Evolutionary conservation across 2,329 filamentous ascomycete genomes (phyloP).

Genomic region (Colletotrichum lindemuthianum): DNA sequence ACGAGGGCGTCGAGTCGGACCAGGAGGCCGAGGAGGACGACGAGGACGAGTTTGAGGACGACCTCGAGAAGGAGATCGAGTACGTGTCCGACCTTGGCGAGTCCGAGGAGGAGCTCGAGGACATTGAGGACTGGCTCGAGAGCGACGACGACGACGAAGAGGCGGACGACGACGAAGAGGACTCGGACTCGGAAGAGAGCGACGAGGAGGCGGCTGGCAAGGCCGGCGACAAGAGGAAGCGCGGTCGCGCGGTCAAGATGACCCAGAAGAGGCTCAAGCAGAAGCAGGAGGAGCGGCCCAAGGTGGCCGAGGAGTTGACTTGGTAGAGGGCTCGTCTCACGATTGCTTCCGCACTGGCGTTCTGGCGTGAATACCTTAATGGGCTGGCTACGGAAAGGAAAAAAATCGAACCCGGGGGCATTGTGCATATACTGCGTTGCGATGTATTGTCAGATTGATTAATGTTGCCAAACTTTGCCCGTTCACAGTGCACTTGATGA

Average conservation of each 20-base stretch:
- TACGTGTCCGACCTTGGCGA: constrained; percentile 93
- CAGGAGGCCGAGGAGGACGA: constrained; percentile 75
- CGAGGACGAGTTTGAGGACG: constrained; percentile 71
- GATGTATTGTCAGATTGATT: constrained; percentile 23
- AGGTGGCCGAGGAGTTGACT: constrained; percentile 53
- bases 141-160: constrained; percentile 70
- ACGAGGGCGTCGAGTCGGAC: constrained; percentile 85
- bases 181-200: constrained; percentile 66
- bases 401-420: constrained; percentile 26
- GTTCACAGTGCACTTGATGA: too few relatives aligned
- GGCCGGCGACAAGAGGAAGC: constrained; percentile 66
- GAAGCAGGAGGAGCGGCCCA: constrained; percentile 60
- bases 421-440: constrained; percentile 27
- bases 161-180: constrained; percentile 68
- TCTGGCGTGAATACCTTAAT: constrained; percentile 34
- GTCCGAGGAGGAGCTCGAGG: constrained; percentile 75
- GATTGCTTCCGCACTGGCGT: constrained; percentile 28
- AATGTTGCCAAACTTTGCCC: neutral
- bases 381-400: constrained; percentile 32
- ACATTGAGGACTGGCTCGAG: constrained; percentile 93
- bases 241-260: constrained; percentile 58
- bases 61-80: constrained; percentile 81
- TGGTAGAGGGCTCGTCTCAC: constrained; percentile 45
- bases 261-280: constrained; percentile 51
- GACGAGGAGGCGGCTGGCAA: constrained; percentile 65